Evolutionary conservation across 768 basidiomycete genomes (phyloP).

Genomic region (Baorangia bicolor): DNA sequence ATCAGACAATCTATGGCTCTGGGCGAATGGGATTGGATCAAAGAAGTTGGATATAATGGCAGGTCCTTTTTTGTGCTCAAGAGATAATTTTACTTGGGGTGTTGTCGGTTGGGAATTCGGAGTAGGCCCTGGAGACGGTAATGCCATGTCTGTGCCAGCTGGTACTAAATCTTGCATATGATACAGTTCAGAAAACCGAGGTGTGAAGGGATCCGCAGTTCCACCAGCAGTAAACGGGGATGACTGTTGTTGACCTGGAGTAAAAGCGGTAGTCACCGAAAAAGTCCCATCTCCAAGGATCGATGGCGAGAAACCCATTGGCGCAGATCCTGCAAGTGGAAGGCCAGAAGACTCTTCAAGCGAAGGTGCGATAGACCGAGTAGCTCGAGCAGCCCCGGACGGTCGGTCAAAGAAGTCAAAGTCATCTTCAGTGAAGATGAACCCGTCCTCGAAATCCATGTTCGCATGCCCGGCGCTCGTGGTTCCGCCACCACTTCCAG

Average conservation of each 20-base stretch:
- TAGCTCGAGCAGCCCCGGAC: slow-evolving; percentile 27
- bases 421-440: slow-evolving; percentile 75
- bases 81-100: slow-evolving; percentile 51
- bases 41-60: slow-evolving; percentile 40
- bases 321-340: slow-evolving; percentile 34
- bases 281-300: slow-evolving; percentile 31
- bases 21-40: slow-evolving; percentile 74
- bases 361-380: slow-evolving; percentile 17
- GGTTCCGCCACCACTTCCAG: slow-evolving; percentile 27
- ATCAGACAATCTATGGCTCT: slow-evolving; percentile 60
- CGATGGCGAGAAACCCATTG: slow-evolving; percentile 36
- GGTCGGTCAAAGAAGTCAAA: slow-evolving; percentile 84
- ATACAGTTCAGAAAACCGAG: slow-evolving; percentile 23
- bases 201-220: slow-evolving; percentile 19
- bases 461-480: slow-evolving; percentile 28
- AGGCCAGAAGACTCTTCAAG: slow-evolving; percentile 25
- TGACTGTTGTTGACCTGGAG: slow-evolving; percentile 30
- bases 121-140: slow-evolving; percentile 52
- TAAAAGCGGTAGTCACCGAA: slow-evolving; percentile 17
- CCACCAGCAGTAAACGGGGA: slow-evolving; percentile 31
- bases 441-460: slow-evolving; percentile 57
- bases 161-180: slow-evolving; percentile 28
- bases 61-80: slow-evolving; percentile 18
- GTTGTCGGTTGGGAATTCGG: slow-evolving; percentile 51
- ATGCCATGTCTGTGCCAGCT: slow-evolving; percentile 41